Percentiles rank a stretch among this genome's conserved stretches.
phyloP scores from a whole-genome alignment of 179 eudicot species.

The Corrigiola litoralis region DNA sequence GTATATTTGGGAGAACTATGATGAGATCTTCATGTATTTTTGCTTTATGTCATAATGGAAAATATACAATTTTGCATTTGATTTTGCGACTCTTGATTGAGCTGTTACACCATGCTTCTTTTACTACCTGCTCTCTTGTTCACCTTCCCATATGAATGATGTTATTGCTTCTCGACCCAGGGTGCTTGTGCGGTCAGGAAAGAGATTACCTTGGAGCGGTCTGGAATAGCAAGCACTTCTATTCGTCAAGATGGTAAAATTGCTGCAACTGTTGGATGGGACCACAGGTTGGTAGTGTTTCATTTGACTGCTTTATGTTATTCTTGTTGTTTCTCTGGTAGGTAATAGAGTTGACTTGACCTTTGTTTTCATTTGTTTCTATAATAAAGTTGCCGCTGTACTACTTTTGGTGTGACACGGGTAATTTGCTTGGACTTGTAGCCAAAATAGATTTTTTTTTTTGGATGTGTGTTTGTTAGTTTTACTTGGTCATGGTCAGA shows the following conservation, averaged over 20 bases:
- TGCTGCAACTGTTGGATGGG: slow-evolving; percentile 87
- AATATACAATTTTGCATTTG: neutral
- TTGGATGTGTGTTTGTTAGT: no score
- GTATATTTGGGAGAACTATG: no score
- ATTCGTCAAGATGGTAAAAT: slow-evolving; percentile 66
- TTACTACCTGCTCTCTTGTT: neutral
- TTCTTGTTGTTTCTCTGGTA: neutral
- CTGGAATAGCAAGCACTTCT: slow-evolving; percentile 61
- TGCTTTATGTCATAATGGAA: neutral
- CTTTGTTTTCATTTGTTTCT: neutral
- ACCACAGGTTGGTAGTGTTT: slow-evolving; percentile 49
- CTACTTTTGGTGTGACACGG: no score
- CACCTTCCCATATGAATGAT: neutral
- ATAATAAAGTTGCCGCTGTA: no score
- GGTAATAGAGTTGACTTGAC: neutral
- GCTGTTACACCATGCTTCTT: neutral
- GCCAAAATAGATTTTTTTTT: no score
- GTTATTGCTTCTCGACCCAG: slow-evolving; percentile 26
- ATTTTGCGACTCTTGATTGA: neutral
- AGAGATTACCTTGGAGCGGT: slow-evolving; percentile 80
- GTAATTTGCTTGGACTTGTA: no score
- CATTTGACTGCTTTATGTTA: neutral
- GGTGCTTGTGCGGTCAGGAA: slow-evolving; percentile 68
- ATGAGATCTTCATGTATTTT: neutral
- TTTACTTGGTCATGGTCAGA: no score